phyloP scores from a whole-genome alignment of 371 early-diverging fungal genomes.

The Lichtheimia ornata region DNA sequence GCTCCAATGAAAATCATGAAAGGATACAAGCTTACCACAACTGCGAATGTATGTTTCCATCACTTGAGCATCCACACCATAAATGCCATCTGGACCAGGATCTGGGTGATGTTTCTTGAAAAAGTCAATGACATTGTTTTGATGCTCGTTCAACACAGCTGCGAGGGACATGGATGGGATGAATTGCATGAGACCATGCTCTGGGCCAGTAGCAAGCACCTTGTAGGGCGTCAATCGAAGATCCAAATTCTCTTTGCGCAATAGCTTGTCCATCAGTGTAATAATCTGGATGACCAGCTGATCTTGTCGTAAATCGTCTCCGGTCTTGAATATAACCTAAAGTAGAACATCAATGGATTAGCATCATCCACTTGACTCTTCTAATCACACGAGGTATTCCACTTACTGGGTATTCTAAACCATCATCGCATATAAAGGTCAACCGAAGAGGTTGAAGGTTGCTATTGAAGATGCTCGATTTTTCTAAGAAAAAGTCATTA shows the following conservation, averaged over 20 bases:
- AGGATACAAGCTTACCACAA: conserved; percentile 67
- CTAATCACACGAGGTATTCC: no score
- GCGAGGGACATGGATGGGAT: conserved; percentile 87
- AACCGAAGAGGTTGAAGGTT: conserved; percentile 84
- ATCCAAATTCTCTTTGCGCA: conserved; percentile 93
- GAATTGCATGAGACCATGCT: conserved; percentile 93
- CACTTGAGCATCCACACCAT: conserved; percentile 73
- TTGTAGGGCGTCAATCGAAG: conserved; percentile 90
- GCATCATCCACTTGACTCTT: background rate
- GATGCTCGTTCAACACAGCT: conserved; percentile 83
- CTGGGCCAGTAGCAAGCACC: conserved; percentile 91
- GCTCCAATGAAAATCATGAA: no score
- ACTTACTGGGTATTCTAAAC: conserved; percentile 71
- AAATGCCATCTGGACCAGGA: conserved; percentile 58
- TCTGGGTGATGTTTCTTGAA: conserved; percentile 73
- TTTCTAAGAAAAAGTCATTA: conserved; percentile 45
- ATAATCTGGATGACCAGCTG: conserved; percentile 96
- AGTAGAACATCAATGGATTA: background rate
- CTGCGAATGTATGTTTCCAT: conserved; percentile 96
- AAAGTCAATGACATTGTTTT: conserved; percentile 80
- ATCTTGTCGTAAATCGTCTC: conserved; percentile 97
- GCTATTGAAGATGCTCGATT: conserved; percentile 89
- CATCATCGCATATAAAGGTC: conserved; percentile 80
- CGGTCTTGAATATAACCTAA: conserved; percentile 89
- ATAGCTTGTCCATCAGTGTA: conserved; percentile 90